Conservation (phyloP, 2,329 filamentous ascomycete genomes). For the Zasmidium angulare region DNA sequence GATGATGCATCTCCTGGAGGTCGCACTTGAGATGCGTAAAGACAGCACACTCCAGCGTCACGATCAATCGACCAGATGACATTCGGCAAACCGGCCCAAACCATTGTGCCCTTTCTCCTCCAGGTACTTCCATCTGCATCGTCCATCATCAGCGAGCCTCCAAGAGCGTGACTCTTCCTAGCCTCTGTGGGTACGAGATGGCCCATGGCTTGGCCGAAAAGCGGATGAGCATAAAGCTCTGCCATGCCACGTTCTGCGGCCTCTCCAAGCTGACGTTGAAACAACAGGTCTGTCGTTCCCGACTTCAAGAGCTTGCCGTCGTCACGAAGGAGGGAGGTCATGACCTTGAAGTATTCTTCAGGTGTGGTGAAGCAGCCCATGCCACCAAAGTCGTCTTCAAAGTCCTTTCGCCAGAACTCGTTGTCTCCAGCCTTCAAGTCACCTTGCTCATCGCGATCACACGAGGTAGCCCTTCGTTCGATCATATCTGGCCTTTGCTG, state of each 20-base stretch:
- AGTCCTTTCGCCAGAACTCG: slow-evolving; percentile 15
- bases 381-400: slow-evolving; percentile 28
- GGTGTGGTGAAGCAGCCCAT: slow-evolving; percentile 32
- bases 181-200: slow-evolving; percentile 6
- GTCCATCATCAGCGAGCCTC: slow-evolving; percentile 43
- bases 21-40: slow-evolving; percentile 39
- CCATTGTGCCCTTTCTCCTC: slow-evolving; percentile 42
- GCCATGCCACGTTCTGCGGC: slow-evolving; percentile 19
- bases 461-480: slow-evolving; percentile 20
- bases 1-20: slow-evolving; percentile 40
- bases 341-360: slow-evolving; percentile 45
- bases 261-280: slow-evolving; percentile 45
- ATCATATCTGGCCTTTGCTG: slow-evolving; percentile 16
- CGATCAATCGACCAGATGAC: slow-evolving; percentile 46
- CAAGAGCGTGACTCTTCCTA: slow-evolving; percentile 41
- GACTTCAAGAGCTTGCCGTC: slow-evolving; percentile 49
- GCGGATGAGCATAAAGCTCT: slow-evolving; percentile 11
- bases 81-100: slow-evolving; percentile 44
- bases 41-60: slow-evolving; percentile 40
- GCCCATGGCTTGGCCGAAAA: slow-evolving; percentile 20
- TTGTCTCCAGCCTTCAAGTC: neutral
- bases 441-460: slow-evolving; percentile 21
- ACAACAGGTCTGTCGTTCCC: slow-evolving; percentile 46
- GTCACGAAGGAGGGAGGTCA: slow-evolving; percentile 49
- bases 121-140: slow-evolving; percentile 36